Evolutionary conservation across 2,329 filamentous ascomycete genomes (phyloP).

Genomic region (Ophiosphaerella korrae): DNA sequence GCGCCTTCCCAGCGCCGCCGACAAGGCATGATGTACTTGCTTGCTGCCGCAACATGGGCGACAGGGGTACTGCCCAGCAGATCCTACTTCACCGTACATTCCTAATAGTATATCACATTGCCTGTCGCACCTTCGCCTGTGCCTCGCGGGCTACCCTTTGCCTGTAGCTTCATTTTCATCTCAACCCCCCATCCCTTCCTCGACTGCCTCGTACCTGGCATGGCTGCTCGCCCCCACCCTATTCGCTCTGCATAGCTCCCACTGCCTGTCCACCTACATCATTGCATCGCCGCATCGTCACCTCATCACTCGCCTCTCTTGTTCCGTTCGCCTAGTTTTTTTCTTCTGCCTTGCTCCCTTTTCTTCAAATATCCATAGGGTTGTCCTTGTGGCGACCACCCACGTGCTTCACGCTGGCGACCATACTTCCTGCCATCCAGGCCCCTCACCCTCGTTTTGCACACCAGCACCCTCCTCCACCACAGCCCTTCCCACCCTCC

Average conservation of each 20-base stretch:
- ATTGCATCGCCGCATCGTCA: too few species aligned
- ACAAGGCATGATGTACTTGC: constrained; percentile 32
- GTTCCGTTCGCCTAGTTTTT: neutral
- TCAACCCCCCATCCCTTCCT: neutral
- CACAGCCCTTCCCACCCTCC: constrained; percentile 30
- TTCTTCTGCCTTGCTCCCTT: neutral
- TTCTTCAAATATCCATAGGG: constrained; percentile 16
- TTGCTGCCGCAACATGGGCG: constrained; percentile 30
- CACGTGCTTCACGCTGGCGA: constrained; percentile 43
- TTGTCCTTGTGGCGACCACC: constrained; percentile 34
- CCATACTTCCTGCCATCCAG: constrained; percentile 43
- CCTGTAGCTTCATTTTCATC: constrained; percentile 2
- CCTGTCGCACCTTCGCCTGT: constrained; percentile 23
- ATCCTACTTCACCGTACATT: constrained; percentile 38
- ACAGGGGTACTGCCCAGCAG: constrained; percentile 30
- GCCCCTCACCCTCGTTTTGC: constrained; percentile 41
- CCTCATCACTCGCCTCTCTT: too few species aligned
- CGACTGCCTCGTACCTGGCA: constrained; percentile 10
- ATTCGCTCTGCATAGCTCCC: neutral
- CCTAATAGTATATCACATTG: constrained; percentile 35
- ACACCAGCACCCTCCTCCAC: constrained; percentile 34
- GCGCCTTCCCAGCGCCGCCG: constrained; percentile 27
- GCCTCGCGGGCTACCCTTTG: constrained; percentile 22
- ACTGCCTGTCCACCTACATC: too few species aligned
- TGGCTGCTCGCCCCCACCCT: constrained; percentile 23